These are phyloP conservation scores for Aspergillus piperis DNA, from an alignment of 2,329 filamentous ascomycete genomes.

Conservation along the genomic window DNA sequence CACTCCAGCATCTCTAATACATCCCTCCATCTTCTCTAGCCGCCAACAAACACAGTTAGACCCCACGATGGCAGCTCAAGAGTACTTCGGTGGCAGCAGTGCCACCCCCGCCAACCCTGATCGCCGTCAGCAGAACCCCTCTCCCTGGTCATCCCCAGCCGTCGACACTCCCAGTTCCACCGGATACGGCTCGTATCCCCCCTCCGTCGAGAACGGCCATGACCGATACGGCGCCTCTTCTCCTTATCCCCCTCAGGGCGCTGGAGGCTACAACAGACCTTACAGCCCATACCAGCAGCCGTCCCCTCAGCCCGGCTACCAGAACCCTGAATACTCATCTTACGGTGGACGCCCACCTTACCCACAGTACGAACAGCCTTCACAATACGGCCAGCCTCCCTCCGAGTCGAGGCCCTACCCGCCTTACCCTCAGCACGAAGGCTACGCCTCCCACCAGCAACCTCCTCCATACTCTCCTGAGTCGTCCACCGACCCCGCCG, in stretches of 20 bases:
- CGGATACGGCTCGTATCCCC: background rate
- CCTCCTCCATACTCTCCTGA: conserved; percentile 6
- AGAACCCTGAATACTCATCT: background rate
- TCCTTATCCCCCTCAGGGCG: background rate
- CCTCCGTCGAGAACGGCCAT: background rate
- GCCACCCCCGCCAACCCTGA: background rate
- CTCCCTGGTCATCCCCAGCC: conserved; percentile 1
- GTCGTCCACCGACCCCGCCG: background rate
- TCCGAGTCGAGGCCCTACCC: conserved; percentile 2
- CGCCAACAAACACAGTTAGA: background rate
- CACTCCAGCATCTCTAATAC: background rate
- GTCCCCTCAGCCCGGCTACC: background rate
- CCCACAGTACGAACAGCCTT: background rate
- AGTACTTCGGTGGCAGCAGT: conserved; percentile 1
- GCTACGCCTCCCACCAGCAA: background rate
- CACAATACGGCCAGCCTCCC: background rate
- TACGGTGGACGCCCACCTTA: background rate
- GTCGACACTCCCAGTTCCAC: background rate
- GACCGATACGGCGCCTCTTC: background rate
- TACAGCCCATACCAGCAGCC: background rate
- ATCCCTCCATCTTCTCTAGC: background rate
- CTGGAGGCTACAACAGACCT: background rate
- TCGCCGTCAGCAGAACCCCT: conserved; percentile 1
- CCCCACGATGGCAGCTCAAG: conserved; percentile 1
- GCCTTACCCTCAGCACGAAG: conserved; percentile 7